These are phyloP conservation scores for Calocybe cyanea DNA, from an alignment of 768 basidiomycete genomes.

Conservation along the genomic window DNA sequence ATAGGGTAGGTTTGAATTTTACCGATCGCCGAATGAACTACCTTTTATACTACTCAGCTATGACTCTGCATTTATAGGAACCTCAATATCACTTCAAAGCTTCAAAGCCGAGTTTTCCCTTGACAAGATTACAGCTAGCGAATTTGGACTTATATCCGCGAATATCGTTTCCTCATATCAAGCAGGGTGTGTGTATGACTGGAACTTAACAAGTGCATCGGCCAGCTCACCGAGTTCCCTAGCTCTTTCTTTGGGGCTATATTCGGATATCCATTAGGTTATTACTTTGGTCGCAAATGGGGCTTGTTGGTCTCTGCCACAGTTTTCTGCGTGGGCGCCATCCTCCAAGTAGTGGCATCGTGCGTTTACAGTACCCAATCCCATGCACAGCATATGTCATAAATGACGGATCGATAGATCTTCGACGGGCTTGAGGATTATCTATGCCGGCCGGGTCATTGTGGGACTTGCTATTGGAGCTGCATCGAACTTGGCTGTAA, in stretches of 20 bases:
- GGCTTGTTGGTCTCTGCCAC: slow-evolving; percentile 27
- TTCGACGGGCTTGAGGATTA: slow-evolving; percentile 29
- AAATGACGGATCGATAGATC: slow-evolving; percentile 13
- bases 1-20: slow-evolving; percentile 27
- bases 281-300: slow-evolving; percentile 33
- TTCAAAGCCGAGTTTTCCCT: slow-evolving; percentile 45
- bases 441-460: slow-evolving; percentile 40
- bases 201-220: neutral
- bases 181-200: slow-evolving; percentile 28
- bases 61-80: slow-evolving; percentile 45
- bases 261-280: slow-evolving; percentile 33
- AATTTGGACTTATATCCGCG: slow-evolving; percentile 32
- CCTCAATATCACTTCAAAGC: slow-evolving; percentile 34
- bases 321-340: slow-evolving; percentile 38
- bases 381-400: neutral
- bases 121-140: slow-evolving; percentile 22
- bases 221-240: slow-evolving; percentile 1
- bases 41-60: slow-evolving; percentile 20
- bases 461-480: slow-evolving; percentile 39
- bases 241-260: slow-evolving; percentile 38
- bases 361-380: slow-evolving; percentile 11
- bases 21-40: neutral
- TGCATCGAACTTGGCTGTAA: slow-evolving; percentile 30
- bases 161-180: slow-evolving; percentile 47
- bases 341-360: slow-evolving; percentile 31